Conservation (phyloP, 2,329 filamentous ascomycete genomes). For the Clonostachys chloroleuca region DNA sequence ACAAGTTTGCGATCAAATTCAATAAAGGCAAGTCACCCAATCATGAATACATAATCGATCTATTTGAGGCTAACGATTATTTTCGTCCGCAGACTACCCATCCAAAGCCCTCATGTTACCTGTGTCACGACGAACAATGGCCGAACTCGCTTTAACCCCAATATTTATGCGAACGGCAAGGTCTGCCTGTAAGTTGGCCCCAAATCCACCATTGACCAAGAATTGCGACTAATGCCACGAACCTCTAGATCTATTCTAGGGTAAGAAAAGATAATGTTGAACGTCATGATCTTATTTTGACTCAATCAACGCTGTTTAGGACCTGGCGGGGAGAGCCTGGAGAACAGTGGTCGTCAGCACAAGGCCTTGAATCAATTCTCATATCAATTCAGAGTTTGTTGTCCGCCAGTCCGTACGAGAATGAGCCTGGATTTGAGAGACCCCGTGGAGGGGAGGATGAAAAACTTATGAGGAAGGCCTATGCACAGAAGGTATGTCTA, state of each 20-base stretch:
- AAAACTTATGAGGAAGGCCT: constrained; percentile 68
- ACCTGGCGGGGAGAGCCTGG: constrained; percentile 90
- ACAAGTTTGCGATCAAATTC: constrained; percentile 72
- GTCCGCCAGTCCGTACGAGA: constrained; percentile 90
- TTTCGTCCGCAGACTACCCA: constrained; percentile 67
- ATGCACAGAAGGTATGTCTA: constrained; percentile 67
- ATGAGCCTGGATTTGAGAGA: constrained; percentile 92
- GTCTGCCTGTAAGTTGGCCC: constrained; percentile 75
- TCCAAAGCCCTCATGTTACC: constrained; percentile 54
- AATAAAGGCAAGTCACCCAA: constrained; percentile 52
- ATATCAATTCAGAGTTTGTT: constrained; percentile 96
- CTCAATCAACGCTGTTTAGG: constrained; percentile 33
- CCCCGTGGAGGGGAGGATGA: constrained; percentile 59
- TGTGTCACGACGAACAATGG: constrained; percentile 87
- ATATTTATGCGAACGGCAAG: constrained; percentile 88
- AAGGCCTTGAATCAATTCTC: constrained; percentile 89
- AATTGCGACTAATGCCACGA: neutral
- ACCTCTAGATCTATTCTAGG: constrained; percentile 74
- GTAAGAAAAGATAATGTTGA: constrained; percentile 36
- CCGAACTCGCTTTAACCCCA: constrained; percentile 88
- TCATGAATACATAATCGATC: neutral
- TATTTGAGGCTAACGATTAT: neutral
- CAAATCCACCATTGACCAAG: neutral
- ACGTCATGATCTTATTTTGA: constrained; percentile 5
- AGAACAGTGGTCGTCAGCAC: constrained; percentile 95